Evolutionary conservation across 2,329 filamentous ascomycete genomes (phyloP), one percentile per base, ranked within the genome.

Genomic region (Pyricularia sp.): DNA sequence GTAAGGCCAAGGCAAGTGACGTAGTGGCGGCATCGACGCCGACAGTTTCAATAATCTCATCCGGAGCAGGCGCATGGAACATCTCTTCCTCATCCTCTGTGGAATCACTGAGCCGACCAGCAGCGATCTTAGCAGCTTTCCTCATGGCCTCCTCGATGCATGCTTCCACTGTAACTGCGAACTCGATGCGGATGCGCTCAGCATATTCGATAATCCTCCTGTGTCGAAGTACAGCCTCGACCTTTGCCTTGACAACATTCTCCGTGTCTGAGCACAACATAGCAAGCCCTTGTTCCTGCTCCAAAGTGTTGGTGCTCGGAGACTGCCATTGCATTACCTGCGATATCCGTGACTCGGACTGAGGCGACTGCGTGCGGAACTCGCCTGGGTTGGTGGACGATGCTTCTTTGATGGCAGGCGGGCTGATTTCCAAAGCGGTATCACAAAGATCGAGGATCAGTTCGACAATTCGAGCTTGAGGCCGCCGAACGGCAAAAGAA

Each of bases 311-410:
- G 66, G 90, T 91, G 74, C 92, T 94, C 0, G 95, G 95, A 5
- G 94, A 97, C 75, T 97, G 93, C 95, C 96, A 99, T 77, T 97
- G 93, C 73, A 96, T 79, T 6, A 99, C 94, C 78, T 99, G 95
- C 1, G 92, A 92, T 73, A 98, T 96, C 36, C 94, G 90, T 63
- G 92, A 95, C 77, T 99, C 95, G 0, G 96, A 99, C 76, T 97
- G 92, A 0, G 95, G 95, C 4, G 95, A 99, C 76, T 97, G 92
- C 0, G 94, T 97, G 65, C 94, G 89, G 71, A 98, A 89, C 71
- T 97, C 93, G 66, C 91, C 90, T 9, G 86, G 84, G 65, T 84
- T 78, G 72, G 90, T 87, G 2, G 87, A 84, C 10, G 89, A 86
- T 3, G 88, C 85, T 72, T 98, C 94, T 75, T 97, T 98, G 79